Base-by-base conservation (phyloP, 306 rosid species). In the Pterocarpus macrocarpus region DNA sequence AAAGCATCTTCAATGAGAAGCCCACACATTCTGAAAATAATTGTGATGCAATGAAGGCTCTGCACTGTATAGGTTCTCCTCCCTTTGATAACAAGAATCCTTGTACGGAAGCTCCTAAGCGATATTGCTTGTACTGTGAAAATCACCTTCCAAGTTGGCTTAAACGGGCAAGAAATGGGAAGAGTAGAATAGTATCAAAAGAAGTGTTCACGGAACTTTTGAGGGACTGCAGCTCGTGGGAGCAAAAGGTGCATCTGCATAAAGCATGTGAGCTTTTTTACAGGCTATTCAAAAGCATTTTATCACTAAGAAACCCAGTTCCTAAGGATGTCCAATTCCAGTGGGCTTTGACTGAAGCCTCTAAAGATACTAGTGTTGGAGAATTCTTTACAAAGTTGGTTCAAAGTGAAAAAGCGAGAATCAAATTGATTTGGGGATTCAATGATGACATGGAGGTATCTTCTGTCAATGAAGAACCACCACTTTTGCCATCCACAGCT, bases 81-180 rank as follows among this genome's bases (percentile, higher is more conserved):
- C 88, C 83, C 75, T 85, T 39, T 53, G 92, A 87, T 80, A 86
- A 87, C 85, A 80, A 28, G 81, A 89, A 83, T 69, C 90, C 92
- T 63, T 96, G 99, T 83, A 58, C 69, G 86, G 99, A 93, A 87
- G 87, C 82, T 79, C 97, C 97, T 64, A 93, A 89, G 79, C 89
- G 97, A 13, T 89, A 91, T 90, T 88, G 80, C 45, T 84, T 93
- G 79, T 96, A 96, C 81, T 96, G 99, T 68, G 98, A 96, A 58
- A 87, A 75, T 75, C 99, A 96, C 87, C 92, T 93, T 64, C 99
- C 99, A 45, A 96, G 97, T 80, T 96, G 99, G 97, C 98, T 93
- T 74, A 96, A 96, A 84, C 96, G 99, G 77, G 99, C 99, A 17
- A 91, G 99, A 88, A 95, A 96, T 80, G 99, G 98, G 69, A 96